A percentile compares a stretch with the other conserved stretches of the same genome.
These are phyloP conservation scores for Plasmodium chabaudi DNA, from an alignment of 169 alveolate genomes.

Conservation along the genomic window DNA sequence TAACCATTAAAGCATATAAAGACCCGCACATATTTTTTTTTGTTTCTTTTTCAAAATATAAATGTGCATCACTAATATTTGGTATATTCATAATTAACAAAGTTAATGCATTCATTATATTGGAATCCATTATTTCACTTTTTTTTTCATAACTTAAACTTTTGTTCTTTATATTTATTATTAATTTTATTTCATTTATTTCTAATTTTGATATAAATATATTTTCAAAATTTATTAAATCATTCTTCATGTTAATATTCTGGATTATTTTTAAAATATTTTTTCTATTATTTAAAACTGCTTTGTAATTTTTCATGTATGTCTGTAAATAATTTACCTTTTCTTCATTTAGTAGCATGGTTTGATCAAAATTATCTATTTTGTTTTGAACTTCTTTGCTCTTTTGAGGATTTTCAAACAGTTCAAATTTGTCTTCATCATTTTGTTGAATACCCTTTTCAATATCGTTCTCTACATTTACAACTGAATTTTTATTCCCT, in stretches of 20 bases:
- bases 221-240: constrained; percentile 63
- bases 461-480: neutral
- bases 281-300: constrained; percentile 32
- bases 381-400: neutral
- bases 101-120: constrained; percentile 59
- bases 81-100: constrained; percentile 70
- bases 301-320: constrained; percentile 58
- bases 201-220: constrained; percentile 69
- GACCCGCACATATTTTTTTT: constrained; percentile 72
- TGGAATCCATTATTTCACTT: constrained; percentile 74
- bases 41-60: constrained; percentile 71
- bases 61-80: constrained; percentile 73
- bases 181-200: constrained; percentile 61
- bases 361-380: neutral
- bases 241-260: constrained; percentile 59
- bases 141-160: constrained; percentile 74
- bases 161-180: constrained; percentile 65
- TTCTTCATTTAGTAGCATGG: constrained; percentile 13
- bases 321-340: constrained; percentile 28
- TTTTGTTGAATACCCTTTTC: constrained; percentile 1
- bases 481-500: no score
- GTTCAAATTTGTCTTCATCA: neutral
- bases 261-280: constrained; percentile 45
- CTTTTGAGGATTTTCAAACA: neutral
- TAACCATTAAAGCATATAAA: constrained; percentile 50